These are phyloP conservation scores for Pseudonitzschia delicatissima DNA, from an alignment of 108 stramenopile genomes.

Conservation along the genomic window DNA sequence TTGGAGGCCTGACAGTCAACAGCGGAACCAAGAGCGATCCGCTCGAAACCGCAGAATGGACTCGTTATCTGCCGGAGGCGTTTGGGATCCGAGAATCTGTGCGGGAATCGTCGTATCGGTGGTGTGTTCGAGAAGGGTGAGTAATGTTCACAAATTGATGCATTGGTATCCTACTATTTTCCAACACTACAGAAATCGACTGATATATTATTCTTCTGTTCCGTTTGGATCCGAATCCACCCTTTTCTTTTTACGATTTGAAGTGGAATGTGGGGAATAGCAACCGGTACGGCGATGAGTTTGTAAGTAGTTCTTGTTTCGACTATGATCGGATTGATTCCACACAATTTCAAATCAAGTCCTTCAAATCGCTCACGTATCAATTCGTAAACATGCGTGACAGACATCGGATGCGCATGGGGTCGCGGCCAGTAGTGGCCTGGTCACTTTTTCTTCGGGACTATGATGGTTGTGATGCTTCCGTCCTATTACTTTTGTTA, in stretches of 20 bases:
- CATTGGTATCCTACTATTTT: neutral
- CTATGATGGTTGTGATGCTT: constrained; percentile 49
- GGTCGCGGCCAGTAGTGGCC: constrained; percentile 47
- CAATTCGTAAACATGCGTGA: too few species aligned
- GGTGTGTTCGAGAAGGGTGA: constrained; percentile 78
- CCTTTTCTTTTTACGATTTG: neutral
- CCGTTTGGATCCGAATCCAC: neutral
- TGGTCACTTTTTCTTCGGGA: constrained; percentile 50
- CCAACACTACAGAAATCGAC: neutral
- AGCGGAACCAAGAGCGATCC: constrained; percentile 14
- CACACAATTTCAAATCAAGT: neutral
- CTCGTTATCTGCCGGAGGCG: constrained; percentile 63
- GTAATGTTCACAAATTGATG: neutral
- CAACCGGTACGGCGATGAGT: constrained; percentile 80
- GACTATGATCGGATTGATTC: neutral
- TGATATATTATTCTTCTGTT: neutral
- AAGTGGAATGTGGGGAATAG: constrained; percentile 75
- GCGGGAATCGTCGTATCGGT: constrained; percentile 68
- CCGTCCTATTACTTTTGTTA: constrained; percentile 83
- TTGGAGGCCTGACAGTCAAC: too few species aligned
- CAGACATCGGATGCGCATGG: constrained; percentile 78
- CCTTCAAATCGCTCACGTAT: neutral
- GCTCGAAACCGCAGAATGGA: constrained; percentile 56
- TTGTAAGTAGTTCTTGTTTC: constrained; percentile 38
- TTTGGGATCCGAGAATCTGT: constrained; percentile 72